These are phyloP conservation scores for Dothistroma septosporum DNA, from an alignment of 2,329 filamentous ascomycete genomes.

Conservation along the genomic window DNA sequence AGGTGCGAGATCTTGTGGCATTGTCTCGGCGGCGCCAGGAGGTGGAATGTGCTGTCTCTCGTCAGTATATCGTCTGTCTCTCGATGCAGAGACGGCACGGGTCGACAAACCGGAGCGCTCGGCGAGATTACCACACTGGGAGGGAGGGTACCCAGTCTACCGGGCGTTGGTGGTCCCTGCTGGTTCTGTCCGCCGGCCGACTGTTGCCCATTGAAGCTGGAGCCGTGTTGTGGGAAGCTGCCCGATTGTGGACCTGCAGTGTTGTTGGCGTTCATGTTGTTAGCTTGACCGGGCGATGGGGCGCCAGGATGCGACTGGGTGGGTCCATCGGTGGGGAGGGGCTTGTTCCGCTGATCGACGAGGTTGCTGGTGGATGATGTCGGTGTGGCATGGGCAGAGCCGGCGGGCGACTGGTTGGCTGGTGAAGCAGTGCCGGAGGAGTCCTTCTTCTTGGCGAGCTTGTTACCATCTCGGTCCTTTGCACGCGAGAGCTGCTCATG, in stretches of 20 bases:
- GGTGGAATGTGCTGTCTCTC: slow-evolving; percentile 73
- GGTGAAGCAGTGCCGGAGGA: slow-evolving; percentile 72
- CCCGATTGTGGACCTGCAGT: slow-evolving; percentile 15
- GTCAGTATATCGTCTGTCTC: slow-evolving; percentile 9
- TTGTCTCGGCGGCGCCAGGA: slow-evolving; percentile 90
- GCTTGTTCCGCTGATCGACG: slow-evolving; percentile 81
- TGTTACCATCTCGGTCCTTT: slow-evolving; percentile 50
- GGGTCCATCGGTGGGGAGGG: slow-evolving; percentile 50
- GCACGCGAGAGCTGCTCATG: slow-evolving; percentile 85
- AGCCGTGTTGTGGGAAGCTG: slow-evolving; percentile 23
- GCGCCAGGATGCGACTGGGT: slow-evolving; percentile 46
- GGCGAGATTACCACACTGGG: slow-evolving; percentile 93
- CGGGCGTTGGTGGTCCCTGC: slow-evolving; percentile 28
- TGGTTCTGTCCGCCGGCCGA: slow-evolving; percentile 17
- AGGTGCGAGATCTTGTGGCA: slow-evolving; percentile 94
- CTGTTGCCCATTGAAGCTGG: slow-evolving; percentile 16
- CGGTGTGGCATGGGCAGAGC: slow-evolving; percentile 66
- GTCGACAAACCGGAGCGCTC: slow-evolving; percentile 73
- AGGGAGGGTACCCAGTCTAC: slow-evolving; percentile 29
- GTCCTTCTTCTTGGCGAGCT: slow-evolving; percentile 66
- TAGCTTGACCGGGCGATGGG: slow-evolving; percentile 26
- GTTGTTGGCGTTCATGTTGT: slow-evolving; percentile 17
- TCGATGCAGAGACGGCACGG: slow-evolving; percentile 3
- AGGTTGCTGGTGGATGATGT: slow-evolving; percentile 85
- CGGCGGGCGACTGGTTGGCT: slow-evolving; percentile 54